Evolutionary conservation across 1,284 basidiomycete genomes (phyloP).

Genomic region (Cryptococcus sp.): DNA sequence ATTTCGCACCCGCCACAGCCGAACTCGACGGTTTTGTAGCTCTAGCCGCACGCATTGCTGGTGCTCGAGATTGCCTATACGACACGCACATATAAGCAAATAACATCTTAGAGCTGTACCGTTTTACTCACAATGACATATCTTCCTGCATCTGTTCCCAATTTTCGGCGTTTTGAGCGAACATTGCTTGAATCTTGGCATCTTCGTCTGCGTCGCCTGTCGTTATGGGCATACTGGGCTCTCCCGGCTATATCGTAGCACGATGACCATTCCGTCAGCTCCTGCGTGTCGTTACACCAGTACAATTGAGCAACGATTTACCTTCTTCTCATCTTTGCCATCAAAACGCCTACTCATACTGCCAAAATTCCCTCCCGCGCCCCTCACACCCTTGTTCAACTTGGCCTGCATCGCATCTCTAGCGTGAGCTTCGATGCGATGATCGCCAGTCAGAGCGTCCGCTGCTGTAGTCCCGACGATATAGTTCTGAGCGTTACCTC

Average conservation of each 20-base stretch:
- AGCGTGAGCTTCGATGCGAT: slow-evolving; percentile 50
- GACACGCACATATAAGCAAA: too few relatives aligned
- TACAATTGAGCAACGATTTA: background rate
- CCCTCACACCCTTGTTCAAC: slow-evolving; percentile 31
- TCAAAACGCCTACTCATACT: slow-evolving; percentile 88
- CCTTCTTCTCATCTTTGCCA: slow-evolving; percentile 63
- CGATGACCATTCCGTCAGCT: background rate
- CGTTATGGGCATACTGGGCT: slow-evolving; percentile 35
- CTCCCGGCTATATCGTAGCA: slow-evolving; percentile 11
- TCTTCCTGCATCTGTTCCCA: slow-evolving; percentile 53
- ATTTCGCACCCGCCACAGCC: slow-evolving; percentile 53
- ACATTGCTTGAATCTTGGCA: slow-evolving; percentile 49
- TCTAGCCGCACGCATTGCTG: slow-evolving; percentile 12
- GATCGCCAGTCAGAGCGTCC: slow-evolving; percentile 44
- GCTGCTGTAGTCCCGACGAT: slow-evolving; percentile 60
- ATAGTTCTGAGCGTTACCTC: slow-evolving; percentile 88
- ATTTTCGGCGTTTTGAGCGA: slow-evolving; percentile 46
- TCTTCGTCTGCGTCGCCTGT: slow-evolving; percentile 52
- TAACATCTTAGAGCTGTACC: background rate
- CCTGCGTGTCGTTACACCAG: background rate
- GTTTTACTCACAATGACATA: slow-evolving; percentile 44
- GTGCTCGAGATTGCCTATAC: slow-evolving; percentile 13
- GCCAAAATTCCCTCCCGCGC: slow-evolving; percentile 40
- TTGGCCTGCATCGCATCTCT: slow-evolving; percentile 48
- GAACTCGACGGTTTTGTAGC: slow-evolving; percentile 21